Evolutionary conservation across 176 grass and related monocot genomes (phyloP).

Genomic region (Musa acuminata): DNA sequence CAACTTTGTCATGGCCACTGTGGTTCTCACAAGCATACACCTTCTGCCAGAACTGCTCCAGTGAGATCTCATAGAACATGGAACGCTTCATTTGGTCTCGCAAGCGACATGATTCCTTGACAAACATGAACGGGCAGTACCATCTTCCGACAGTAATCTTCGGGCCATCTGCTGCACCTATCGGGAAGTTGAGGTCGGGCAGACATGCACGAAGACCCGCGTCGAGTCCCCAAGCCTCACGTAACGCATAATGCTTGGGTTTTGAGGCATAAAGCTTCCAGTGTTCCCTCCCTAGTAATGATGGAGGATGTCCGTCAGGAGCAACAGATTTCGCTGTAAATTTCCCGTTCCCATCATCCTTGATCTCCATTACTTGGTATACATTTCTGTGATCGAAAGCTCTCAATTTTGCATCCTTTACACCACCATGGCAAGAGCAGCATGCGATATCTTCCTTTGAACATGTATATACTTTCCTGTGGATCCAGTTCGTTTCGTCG

Average conservation of each 20-base stretch:
- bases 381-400: constrained; percentile 1
- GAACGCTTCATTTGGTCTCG: constrained; percentile 4
- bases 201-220: neutral
- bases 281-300: neutral
- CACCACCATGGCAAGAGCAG: neutral
- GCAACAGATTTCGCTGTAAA: constrained; percentile 8
- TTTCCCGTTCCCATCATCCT: neutral
- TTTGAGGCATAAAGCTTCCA: constrained; percentile 3
- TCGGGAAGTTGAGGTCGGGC: constrained; percentile 5
- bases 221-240: neutral
- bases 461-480: constrained; percentile 9
- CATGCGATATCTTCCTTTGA: neutral
- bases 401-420: neutral
- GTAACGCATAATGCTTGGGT: neutral
- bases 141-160: neutral
- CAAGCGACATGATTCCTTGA: neutral
- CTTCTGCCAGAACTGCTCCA: constrained; percentile 21
- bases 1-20: neutral
- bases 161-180: neutral
- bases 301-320: constrained; percentile 10
- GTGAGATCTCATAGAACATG: neutral
- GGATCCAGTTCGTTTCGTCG: no score
- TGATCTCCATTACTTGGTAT: constrained; percentile 9
- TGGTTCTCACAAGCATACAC: neutral
- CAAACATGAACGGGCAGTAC: neutral